Percentiles rank a stretch among this genome's conserved stretches.
These are phyloP conservation scores for Venturia aucupariae DNA, from an alignment of 2,329 filamentous ascomycete species.

Conservation along the genomic window DNA sequence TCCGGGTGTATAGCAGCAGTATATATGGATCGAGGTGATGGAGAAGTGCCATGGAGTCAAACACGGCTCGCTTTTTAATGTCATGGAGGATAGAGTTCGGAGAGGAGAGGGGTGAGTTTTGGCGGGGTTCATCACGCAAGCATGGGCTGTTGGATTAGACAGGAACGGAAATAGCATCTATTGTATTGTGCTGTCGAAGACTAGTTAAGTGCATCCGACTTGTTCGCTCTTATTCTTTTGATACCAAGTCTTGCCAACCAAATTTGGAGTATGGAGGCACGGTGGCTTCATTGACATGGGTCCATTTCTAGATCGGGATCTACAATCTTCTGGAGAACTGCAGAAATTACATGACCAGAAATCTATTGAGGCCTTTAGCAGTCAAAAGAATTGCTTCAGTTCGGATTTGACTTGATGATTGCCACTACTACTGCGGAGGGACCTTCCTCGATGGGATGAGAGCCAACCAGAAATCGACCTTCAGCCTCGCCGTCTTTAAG, in stretches of 20 bases:
- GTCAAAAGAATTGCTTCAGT: no score
- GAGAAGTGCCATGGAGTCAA: not conserved
- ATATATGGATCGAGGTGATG: not conserved
- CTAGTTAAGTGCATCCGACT: not conserved
- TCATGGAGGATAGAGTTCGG: not conserved
- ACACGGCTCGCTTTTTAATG: not conserved
- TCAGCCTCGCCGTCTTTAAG: not conserved
- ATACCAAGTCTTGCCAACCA: no score
- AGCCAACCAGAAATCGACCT: not conserved
- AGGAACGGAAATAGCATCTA: conserved; percentile 3
- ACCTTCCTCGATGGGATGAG: not conserved
- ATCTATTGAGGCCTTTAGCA: no score
- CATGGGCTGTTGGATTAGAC: conserved; percentile 1
- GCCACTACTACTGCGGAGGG: no score
- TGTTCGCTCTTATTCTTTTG: not conserved
- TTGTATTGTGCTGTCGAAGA: not conserved
- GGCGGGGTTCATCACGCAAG: not conserved
- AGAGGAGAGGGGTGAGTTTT: not conserved
- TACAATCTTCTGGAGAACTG: no score
- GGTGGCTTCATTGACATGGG: no score
- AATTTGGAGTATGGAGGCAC: not conserved
- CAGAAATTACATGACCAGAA: no score
- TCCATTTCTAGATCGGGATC: no score
- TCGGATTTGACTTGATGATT: no score
- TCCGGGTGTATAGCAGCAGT: not conserved